Evolutionary conservation across 1,284 basidiomycete genomes (phyloP).

Genomic region (Cyathus pygmaeus): DNA sequence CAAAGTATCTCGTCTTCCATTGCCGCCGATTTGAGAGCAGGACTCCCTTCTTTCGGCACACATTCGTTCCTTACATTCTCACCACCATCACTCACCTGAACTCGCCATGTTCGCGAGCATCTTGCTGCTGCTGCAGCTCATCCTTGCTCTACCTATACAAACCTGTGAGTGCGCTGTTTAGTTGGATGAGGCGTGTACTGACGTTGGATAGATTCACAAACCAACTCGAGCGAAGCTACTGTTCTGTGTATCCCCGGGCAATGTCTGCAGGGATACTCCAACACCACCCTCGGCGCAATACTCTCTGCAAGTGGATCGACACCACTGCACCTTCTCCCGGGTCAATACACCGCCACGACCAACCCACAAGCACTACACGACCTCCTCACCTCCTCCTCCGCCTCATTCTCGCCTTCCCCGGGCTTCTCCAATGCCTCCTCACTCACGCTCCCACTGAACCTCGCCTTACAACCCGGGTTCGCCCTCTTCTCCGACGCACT

Average conservation of each 20-base stretch:
- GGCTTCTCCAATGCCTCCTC: conserved; percentile 68
- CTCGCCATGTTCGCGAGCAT: too few relatives aligned
- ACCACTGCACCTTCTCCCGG: conserved; percentile 73
- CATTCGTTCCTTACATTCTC: too few relatives aligned
- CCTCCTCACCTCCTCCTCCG: conserved; percentile 69
- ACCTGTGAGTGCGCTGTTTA: too few relatives aligned
- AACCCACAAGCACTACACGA: conserved; percentile 76
- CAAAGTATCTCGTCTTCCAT: too few relatives aligned
- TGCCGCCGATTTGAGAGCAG: too few relatives aligned
- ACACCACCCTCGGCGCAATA: conserved; percentile 73
- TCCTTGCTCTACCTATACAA: too few relatives aligned
- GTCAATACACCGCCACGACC: conserved; percentile 75
- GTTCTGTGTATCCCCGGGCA: conserved; percentile 84
- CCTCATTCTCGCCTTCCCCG: conserved; percentile 63
- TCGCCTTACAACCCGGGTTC: conserved; percentile 72
- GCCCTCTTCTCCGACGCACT: conserved; percentile 65
- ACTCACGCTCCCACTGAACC: conserved; percentile 68
- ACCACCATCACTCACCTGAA: too few relatives aligned
- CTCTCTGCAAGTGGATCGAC: conserved; percentile 63
- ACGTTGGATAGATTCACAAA: too few relatives aligned
- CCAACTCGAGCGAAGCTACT: too few relatives aligned
- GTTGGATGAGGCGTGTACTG: too few relatives aligned
- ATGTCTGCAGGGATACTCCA: conserved; percentile 80
- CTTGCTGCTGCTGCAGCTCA: too few relatives aligned
- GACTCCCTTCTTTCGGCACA: too few relatives aligned